Conservation (phyloP, 2,329 filamentous ascomycete species). For the Sarocladium kiliense region DNA sequence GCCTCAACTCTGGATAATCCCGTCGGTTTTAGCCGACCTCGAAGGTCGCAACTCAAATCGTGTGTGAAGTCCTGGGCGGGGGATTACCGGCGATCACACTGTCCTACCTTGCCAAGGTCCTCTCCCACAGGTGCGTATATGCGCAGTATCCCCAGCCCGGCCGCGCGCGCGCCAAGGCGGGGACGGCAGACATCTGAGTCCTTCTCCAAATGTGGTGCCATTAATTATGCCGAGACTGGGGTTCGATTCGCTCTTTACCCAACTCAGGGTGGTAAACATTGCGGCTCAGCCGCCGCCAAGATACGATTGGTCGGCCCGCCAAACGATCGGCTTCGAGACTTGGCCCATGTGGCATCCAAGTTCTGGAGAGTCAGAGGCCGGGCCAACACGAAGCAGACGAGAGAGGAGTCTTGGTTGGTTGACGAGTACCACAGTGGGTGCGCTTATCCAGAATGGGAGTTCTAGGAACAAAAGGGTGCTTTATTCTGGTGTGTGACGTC, state of each 20-base stretch:
- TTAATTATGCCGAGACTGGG: neutral
- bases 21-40: neutral
- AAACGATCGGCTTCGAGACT: neutral
- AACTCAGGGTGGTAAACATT: neutral
- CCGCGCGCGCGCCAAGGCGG: neutral
- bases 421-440: neutral
- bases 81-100: too few relatives aligned
- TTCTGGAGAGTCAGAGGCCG: neutral
- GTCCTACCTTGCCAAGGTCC: too few relatives aligned
- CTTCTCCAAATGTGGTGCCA: neutral
- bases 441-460: neutral
- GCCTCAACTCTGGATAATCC: too few relatives aligned
- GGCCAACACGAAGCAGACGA: neutral
- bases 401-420: neutral
- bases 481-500: constrained; percentile 3
- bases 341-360: neutral
- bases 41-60: neutral
- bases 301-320: neutral
- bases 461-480: neutral
- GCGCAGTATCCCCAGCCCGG: neutral
- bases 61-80: too few relatives aligned
- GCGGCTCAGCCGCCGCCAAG: constrained; percentile 1
- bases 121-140: too few relatives aligned
- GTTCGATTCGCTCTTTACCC: neutral
- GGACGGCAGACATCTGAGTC: neutral